Conservation (phyloP, 2,329 filamentous ascomycete genomes). For the Trematosphaeria pertusa region DNA sequence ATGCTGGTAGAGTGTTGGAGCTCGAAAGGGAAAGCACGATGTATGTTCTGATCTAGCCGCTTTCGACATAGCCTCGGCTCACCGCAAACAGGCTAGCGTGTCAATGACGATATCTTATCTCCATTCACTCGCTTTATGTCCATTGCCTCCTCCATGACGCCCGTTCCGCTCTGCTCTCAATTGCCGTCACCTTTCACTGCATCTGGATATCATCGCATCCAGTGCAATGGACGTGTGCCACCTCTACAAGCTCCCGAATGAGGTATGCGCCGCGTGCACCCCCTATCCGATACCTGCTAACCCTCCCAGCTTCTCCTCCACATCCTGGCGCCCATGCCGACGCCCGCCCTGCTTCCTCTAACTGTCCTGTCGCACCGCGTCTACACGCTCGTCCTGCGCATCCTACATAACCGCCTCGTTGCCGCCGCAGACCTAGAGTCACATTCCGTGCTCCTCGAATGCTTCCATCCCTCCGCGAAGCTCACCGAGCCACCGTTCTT, state of each 20-base stretch:
- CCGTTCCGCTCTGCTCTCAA: conserved; percentile 1
- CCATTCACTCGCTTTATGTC: conserved; percentile 23
- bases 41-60: conserved; percentile 26
- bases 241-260: conserved; percentile 47
- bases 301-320: conserved; percentile 50
- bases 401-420: conserved; percentile 70
- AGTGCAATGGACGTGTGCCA: conserved; percentile 35
- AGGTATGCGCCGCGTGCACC: conserved; percentile 26
- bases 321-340: conserved; percentile 51
- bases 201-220: neutral
- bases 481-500: conserved; percentile 72
- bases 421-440: conserved; percentile 64
- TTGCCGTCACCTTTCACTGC: neutral
- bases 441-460: conserved; percentile 77
- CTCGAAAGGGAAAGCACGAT: conserved; percentile 36
- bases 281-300: conserved; percentile 21
- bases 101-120: conserved; percentile 42
- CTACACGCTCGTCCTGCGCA: conserved; percentile 66
- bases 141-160: conserved; percentile 19
- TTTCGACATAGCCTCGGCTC: conserved; percentile 16
- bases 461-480: conserved; percentile 75
- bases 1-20: conserved; percentile 22
- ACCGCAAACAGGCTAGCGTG: conserved; percentile 8
- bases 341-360: conserved; percentile 58
- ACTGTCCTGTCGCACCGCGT: conserved; percentile 68